phyloP scores from a whole-genome alignment of 257 asterid species.

The Solanum microdontum region DNA sequence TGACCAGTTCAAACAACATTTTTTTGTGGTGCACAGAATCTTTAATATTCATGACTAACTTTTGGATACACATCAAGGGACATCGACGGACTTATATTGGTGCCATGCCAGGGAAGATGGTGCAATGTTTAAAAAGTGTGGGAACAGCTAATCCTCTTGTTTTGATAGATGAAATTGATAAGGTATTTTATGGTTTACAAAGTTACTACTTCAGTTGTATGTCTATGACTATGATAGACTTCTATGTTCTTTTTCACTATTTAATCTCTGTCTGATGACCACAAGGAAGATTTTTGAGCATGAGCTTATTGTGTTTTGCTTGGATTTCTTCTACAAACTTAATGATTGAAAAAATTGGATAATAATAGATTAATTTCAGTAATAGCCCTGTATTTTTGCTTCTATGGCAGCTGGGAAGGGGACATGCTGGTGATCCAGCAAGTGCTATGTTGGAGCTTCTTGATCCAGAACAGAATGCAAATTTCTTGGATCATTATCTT shows the following conservation, averaged over 20 bases:
- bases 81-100: conserved; percentile 99
- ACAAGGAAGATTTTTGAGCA: background rate
- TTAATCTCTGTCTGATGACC: background rate
- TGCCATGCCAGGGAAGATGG: conserved; percentile 99
- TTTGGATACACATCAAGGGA: conserved; percentile 44
- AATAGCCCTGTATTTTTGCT: background rate
- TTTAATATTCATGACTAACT: conserved; percentile 4
- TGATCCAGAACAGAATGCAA: conserved; percentile 98
- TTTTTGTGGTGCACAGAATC: background rate
- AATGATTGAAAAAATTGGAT: background rate
- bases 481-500: conserved; percentile 96
- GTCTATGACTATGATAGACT: background rate
- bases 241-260: background rate
- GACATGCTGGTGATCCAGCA: conserved; percentile 99
- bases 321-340: background rate
- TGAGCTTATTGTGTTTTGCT: background rate
- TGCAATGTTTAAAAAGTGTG: conserved; percentile 89
- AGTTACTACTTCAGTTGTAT: background rate
- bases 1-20: background rate
- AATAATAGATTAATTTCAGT: background rate
- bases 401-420: conserved; percentile 79
- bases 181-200: conserved; percentile 36
- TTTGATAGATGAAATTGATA: conserved; percentile 96
- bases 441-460: conserved; percentile 99
- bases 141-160: conserved; percentile 99